Evolutionary conservation across 2,329 filamentous ascomycete genomes (phyloP).

Genomic region (Alternaria rosae): DNA sequence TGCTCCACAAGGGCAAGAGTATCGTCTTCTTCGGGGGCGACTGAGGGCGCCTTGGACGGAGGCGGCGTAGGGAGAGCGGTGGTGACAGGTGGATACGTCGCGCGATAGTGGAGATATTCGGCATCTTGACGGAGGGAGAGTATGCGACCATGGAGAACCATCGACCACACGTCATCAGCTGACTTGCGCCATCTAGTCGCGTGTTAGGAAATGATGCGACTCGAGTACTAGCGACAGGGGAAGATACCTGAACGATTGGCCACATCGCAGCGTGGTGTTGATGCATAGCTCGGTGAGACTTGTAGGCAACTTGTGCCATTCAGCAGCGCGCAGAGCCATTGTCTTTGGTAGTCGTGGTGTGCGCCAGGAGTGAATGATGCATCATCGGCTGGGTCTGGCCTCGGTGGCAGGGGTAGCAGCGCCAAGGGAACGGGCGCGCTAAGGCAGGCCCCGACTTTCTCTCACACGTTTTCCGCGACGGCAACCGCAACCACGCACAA

Average conservation of each 20-base stretch:
- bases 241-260: slow-evolving; percentile 81
- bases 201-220: slow-evolving; percentile 13
- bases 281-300: slow-evolving; percentile 87
- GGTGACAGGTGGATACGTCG: slow-evolving; percentile 61
- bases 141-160: slow-evolving; percentile 84
- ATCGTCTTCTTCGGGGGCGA: slow-evolving; percentile 64
- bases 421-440: slow-evolving; percentile 25
- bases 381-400: slow-evolving; percentile 8
- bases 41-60: slow-evolving; percentile 47
- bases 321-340: slow-evolving; percentile 64
- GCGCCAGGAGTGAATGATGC: slow-evolving; percentile 8
- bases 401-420: slow-evolving; percentile 15
- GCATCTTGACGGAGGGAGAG: slow-evolving; percentile 85
- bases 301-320: slow-evolving; percentile 88
- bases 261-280: slow-evolving; percentile 91
- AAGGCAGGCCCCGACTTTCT: slow-evolving; percentile 25
- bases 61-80: slow-evolving; percentile 48
- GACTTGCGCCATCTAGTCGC: slow-evolving; percentile 80
- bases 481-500: slow-evolving; percentile 19
- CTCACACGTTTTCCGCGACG: slow-evolving; percentile 21
- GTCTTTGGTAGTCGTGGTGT: not conserved
- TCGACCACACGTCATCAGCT: slow-evolving; percentile 83
- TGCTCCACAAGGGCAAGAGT: slow-evolving; percentile 78
- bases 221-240: not conserved
- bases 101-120: slow-evolving; percentile 79